Evolutionary conservation across 2,329 filamentous ascomycete genomes (phyloP), one percentile per base, ranked within the genome.

Genomic region (Colletotrichum orbiculare): DNA sequence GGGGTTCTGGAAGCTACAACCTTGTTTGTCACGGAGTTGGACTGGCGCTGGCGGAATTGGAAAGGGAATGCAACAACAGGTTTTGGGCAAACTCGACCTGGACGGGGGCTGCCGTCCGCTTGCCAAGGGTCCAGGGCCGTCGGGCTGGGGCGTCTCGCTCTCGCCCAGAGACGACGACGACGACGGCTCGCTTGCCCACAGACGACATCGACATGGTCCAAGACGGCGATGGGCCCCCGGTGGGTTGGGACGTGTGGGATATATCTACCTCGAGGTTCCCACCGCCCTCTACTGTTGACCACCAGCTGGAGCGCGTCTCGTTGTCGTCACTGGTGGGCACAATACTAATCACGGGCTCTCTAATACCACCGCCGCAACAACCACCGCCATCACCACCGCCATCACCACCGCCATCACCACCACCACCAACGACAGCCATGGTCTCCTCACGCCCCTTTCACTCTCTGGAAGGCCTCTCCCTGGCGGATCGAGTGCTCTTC

Each of bases 391-490:
- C 42, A 34, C 17, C 33, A 17, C 34, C 17, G 15, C 33, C 42
- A 37, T n/a, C n/a, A 25, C 25, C 38, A 54, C 42, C 49, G 42
- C 39, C 34, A 66, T 9, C 42, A 34, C 17, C 33, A 17, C 34
- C 17, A 25, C 33, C 42, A 37, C 52, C 39, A 48, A 48, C 45
- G 45, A 42, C 48, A 50, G 56, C 49, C 45, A 67, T 68, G 66
- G 43, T 38, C 50, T 59, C 52, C 37, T 52, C 48, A 25, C 54
- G 38, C 46, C 45, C 64, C 12, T 68, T 68, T 45, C 60, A 68
- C 35, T 64, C 64, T 6, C 53, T 68, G n/a, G 67, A 68, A 45
- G 53, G 42, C 34, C 64, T 68, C 52, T 53, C 67, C 59, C 52
- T 64, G 48, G 49, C 63, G 45, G 63, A 64, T 50, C 35, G 60